Percentiles rank a stretch among this genome's conserved stretches.
Conservation (phyloP, 2,329 filamentous ascomycete species). For the Escovopsis sp. region DNA sequence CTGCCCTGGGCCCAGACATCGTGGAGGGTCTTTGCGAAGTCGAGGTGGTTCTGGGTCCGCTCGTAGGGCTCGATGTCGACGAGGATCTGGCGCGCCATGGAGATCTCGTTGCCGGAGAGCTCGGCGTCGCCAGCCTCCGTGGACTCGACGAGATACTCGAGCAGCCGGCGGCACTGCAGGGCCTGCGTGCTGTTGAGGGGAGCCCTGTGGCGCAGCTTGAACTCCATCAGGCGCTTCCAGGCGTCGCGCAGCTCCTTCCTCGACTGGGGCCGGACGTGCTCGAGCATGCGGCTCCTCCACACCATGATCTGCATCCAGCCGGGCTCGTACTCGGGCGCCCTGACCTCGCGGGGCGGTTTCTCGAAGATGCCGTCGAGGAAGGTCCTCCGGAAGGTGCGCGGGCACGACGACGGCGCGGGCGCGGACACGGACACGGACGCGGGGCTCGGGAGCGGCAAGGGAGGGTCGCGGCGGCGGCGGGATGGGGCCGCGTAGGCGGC, state of each 20-base stretch:
- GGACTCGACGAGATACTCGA: slow-evolving; percentile 38
- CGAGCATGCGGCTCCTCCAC: slow-evolving; percentile 46
- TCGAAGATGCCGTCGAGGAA: slow-evolving; percentile 48
- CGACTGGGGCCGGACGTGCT: slow-evolving; percentile 50
- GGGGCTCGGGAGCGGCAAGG: slow-evolving; percentile 13
- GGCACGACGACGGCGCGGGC: not conserved
- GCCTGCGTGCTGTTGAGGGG: slow-evolving; percentile 54
- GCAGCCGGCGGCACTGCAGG: slow-evolving; percentile 36
- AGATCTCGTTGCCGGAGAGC: slow-evolving; percentile 26
- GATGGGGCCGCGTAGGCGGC: slow-evolving; percentile 16
- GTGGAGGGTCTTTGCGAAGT: slow-evolving; percentile 31
- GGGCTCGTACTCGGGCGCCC: slow-evolving; percentile 48
- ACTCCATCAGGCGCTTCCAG: slow-evolving; percentile 47
- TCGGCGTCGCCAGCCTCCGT: slow-evolving; percentile 12
- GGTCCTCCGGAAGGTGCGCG: slow-evolving; percentile 19
- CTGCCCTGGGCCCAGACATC: slow-evolving; percentile 12
- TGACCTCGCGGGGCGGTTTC: slow-evolving; percentile 43
- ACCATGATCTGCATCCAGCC: slow-evolving; percentile 61
- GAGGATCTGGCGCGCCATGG: slow-evolving; percentile 30
- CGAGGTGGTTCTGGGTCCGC: slow-evolving; percentile 29
- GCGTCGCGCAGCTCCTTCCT: slow-evolving; percentile 49
- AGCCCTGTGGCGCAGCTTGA: slow-evolving; percentile 32
- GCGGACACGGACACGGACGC: not conserved
- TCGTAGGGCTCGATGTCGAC: slow-evolving; percentile 26
- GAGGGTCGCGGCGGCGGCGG: slow-evolving; percentile 17